Evolutionary conservation across 768 basidiomycete genomes (phyloP).

Genomic region (Agrocybe praecox): DNA sequence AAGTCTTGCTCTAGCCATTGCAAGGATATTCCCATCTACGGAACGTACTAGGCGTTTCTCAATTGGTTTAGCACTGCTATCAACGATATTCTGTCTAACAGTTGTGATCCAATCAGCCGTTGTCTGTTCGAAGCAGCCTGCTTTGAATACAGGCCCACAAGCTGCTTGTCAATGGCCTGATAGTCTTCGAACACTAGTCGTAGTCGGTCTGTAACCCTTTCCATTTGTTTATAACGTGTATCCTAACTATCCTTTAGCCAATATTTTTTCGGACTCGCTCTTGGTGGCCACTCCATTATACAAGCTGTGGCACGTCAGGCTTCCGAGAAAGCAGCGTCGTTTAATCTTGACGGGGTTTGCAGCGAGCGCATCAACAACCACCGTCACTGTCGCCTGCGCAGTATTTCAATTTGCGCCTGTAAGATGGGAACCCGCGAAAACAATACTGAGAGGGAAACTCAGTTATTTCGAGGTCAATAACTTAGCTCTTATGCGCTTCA

Average conservation of each 20-base stretch:
- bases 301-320: conserved; percentile 15
- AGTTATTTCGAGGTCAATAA: conserved; percentile 12
- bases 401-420: conserved; percentile 17
- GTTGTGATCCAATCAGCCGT: conserved; percentile 4
- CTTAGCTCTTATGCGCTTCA: neutral
- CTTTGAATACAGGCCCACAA: neutral
- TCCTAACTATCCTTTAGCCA: conserved; percentile 2
- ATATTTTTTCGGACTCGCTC: conserved; percentile 12
- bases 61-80: conserved; percentile 12
- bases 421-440: conserved; percentile 16
- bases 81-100: conserved; percentile 3
- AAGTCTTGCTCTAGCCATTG: conserved; percentile 17
- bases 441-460: conserved; percentile 6
- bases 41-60: conserved; percentile 14
- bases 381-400: conserved; percentile 6
- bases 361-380: conserved; percentile 8
- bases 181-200: conserved; percentile 1
- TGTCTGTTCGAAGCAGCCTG: conserved; percentile 6
- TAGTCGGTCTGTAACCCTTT: neutral
- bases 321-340: conserved; percentile 13
- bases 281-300: conserved; percentile 16
- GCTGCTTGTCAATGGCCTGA: conserved; percentile 9
- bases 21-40: conserved; percentile 14
- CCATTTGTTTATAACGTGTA: neutral
- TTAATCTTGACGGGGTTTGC: conserved; percentile 14